Percentiles rank a stretch among this genome's conserved stretches.
Evolutionary conservation across 2,329 filamentous ascomycete genomes (phyloP).

Genomic region (Colletotrichum aenigma): DNA sequence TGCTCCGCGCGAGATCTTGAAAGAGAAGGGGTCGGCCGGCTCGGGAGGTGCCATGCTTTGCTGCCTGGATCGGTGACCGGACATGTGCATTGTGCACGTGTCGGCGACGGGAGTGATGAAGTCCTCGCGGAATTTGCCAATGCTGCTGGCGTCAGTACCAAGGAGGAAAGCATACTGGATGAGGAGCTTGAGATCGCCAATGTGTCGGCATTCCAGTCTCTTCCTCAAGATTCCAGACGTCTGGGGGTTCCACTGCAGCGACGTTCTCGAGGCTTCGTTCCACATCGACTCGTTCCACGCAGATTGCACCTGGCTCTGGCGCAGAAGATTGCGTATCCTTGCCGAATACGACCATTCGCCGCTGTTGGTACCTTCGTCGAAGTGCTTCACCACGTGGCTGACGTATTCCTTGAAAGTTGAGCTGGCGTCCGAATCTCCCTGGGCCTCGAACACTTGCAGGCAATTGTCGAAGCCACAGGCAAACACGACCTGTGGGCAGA

Average conservation of each 20-base stretch:
- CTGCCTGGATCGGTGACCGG: constrained; percentile 34
- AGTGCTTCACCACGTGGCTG: constrained; percentile 51
- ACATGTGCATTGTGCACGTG: constrained; percentile 36
- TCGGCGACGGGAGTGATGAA: constrained; percentile 40
- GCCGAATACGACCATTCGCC: constrained; percentile 49
- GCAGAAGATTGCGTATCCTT: constrained; percentile 48
- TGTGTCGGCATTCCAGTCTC: constrained; percentile 48
- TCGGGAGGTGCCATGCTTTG: constrained; percentile 6
- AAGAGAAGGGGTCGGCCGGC: constrained; percentile 35
- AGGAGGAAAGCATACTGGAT: constrained; percentile 43
- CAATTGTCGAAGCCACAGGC: constrained; percentile 53
- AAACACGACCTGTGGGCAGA: constrained; percentile 52
- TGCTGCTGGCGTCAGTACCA: constrained; percentile 34
- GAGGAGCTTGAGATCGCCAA: constrained; percentile 41
- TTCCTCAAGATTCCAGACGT: constrained; percentile 46
- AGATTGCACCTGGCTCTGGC: constrained; percentile 39
- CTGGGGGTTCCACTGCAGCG: constrained; percentile 45
- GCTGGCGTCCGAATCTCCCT: constrained; percentile 40
- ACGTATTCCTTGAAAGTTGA: constrained; percentile 49
- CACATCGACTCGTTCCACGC: constrained; percentile 41
- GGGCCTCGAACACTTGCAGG: constrained; percentile 46
- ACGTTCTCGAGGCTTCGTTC: constrained; percentile 35
- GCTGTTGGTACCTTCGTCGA: constrained; percentile 43
- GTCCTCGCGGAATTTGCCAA: constrained; percentile 32
- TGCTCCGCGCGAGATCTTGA: constrained; percentile 38